Percentiles rank a stretch among this genome's conserved stretches.
These are phyloP conservation scores for Triticum timopheevii DNA, from an alignment of 176 grass and related monocot genomes.

Conservation along the genomic window DNA sequence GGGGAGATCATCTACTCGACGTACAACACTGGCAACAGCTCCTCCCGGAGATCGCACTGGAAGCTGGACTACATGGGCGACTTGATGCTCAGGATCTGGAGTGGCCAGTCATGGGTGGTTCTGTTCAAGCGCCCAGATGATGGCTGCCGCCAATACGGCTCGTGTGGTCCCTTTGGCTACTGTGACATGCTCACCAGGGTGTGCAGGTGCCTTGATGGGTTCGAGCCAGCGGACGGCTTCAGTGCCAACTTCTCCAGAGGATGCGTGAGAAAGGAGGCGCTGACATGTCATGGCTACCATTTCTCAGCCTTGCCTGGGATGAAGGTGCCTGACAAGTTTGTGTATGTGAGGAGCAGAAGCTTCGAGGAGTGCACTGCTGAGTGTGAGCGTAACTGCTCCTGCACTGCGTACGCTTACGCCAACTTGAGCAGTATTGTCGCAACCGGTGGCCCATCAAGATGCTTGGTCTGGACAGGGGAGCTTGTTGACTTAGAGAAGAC, in stretches of 20 bases:
- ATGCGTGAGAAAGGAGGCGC: conserved; percentile 30
- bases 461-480: conserved; percentile 51
- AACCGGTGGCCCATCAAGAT: conserved; percentile 15
- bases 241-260: conserved; percentile 8
- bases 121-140: background rate
- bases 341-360: conserved; percentile 26
- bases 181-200: conserved; percentile 9
- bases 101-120: background rate
- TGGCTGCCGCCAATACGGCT: conserved; percentile 6
- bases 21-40: background rate
- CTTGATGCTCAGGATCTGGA: background rate
- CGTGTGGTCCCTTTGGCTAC: conserved; percentile 42
- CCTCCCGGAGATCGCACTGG: background rate
- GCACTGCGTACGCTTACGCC: conserved; percentile 39
- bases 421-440: background rate
- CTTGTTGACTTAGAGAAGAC: conserved; percentile 39
- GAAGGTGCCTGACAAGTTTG: conserved; percentile 37
- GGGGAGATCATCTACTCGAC: background rate
- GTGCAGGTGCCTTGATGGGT: conserved; percentile 43
- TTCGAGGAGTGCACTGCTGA: conserved; percentile 23
- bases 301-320: conserved; percentile 23
- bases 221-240: background rate
- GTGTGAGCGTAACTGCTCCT: conserved; percentile 50
- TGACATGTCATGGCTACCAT: conserved; percentile 5
- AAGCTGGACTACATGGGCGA: background rate